Base-by-base conservation (phyloP, 306 rosid genomes). In the Biancaea sappan region DNA sequence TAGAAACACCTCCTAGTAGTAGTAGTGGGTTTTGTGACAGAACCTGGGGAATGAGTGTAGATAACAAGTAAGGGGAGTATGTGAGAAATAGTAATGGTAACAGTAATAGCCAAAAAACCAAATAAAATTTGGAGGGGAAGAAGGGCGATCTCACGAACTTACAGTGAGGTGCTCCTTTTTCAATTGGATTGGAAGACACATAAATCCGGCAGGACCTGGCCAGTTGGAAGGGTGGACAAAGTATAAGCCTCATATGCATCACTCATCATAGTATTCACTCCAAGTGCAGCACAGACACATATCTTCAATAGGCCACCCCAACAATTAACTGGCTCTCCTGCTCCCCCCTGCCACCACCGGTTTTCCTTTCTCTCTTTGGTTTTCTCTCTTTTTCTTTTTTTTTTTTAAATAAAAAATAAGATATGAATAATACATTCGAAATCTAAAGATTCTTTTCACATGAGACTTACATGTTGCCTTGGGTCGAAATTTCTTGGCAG, bases 191-290 rank as follows among this genome's bases (percentile, higher is more conserved):
- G 34, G 78, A n/a, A n/a, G n/a, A 70, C 77, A 78, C 70, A 21
- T 56, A 54, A n/a, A n/a, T 71, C 25, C 25, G 73, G 56, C 66
- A 22, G 66, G 72, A 77, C 82, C 85, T 82, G 82, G 60, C 72
- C 72, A 73, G 67, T 73, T 73, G 72, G 80, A 60, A 40, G 82
- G 78, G 80, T 31, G 73, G 69, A 77, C 82, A 77, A 57, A 77
- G 73, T 53, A 60, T 73, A 77, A 82, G 80, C 59, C 74, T 73
- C 38, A 34, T 66, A 52, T 44, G 56, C 75, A 73, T 0, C 3
- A 18, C 56, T 66, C 40, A 77, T 63, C 51, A 18, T 29, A 60
- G 6, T 53, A 70, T 65, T 77, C 41, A 40, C 48, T 75, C 46
- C 71, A 51, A n/a, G n/a, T n/a, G n/a, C n/a, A n/a, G n/a, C 53